phyloP scores from a whole-genome alignment of 169 alveolate genomes.

The Perkinsus chesapeaki region DNA sequence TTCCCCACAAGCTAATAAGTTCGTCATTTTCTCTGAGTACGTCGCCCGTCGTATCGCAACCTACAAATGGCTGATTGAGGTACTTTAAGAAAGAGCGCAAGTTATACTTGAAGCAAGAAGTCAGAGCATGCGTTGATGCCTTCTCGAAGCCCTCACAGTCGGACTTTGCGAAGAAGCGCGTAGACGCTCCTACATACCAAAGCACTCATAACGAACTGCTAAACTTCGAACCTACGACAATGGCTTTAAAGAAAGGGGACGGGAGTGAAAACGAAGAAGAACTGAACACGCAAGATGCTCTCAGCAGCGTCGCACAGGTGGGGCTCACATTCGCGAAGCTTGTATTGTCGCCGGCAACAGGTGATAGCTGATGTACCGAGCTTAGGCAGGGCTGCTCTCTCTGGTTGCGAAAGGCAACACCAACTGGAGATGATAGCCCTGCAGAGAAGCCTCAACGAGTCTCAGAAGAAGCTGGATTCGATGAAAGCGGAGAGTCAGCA shows the following conservation, averaged over 20 bases:
- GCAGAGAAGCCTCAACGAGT: neutral
- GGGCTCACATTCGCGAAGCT: neutral
- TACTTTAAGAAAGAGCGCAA: neutral
- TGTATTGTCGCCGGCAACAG: neutral
- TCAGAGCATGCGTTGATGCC: neutral
- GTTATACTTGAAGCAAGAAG: neutral
- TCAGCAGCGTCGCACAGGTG: too few species aligned
- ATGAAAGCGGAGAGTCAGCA: neutral
- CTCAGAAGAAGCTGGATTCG: neutral
- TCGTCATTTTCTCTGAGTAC: constrained; percentile 53
- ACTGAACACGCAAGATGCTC: too few species aligned
- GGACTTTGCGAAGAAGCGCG: too few species aligned
- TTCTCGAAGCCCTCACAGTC: neutral
- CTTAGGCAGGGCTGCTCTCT: too few species aligned
- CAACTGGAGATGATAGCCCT: neutral
- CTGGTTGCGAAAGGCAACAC: neutral
- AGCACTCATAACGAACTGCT: neutral
- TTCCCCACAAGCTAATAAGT: constrained; percentile 66
- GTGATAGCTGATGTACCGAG: neutral
- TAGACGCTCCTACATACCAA: neutral
- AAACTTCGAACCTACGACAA: too few species aligned
- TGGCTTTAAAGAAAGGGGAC: too few species aligned
- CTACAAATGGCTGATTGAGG: neutral
- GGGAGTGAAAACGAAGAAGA: too few species aligned
- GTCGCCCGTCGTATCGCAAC: constrained; percentile 14